Conservation (phyloP, 768 basidiomycete genomes). For the Tremella fuciformis region DNA sequence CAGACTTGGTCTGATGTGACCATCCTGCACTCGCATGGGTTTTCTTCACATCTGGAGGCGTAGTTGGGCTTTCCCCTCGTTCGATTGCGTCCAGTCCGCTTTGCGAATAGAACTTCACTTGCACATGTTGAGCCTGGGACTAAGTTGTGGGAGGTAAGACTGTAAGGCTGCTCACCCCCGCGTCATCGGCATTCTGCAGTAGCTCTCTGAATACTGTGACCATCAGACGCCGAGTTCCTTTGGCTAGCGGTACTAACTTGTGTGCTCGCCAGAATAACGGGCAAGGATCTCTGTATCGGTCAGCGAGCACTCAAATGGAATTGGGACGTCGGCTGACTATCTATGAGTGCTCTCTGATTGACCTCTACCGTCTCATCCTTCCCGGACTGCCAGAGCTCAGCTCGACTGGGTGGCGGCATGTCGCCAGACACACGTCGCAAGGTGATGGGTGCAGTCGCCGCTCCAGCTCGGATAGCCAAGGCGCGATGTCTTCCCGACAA, state of each 20-base stretch:
- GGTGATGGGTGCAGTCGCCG: not conserved
- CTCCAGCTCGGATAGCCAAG: no score
- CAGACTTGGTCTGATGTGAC: not conserved
- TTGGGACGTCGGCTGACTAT: constrained; percentile 59
- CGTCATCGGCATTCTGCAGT: constrained; percentile 94
- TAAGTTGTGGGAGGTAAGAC: constrained; percentile 1
- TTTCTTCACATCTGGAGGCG: constrained; percentile 64
- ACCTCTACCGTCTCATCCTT: constrained; percentile 59
- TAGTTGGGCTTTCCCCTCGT: constrained; percentile 25
- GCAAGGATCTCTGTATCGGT: constrained; percentile 64
- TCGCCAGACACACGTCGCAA: not conserved
- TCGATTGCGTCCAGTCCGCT: constrained; percentile 30
- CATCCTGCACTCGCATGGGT: constrained; percentile 58
- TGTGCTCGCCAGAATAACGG: constrained; percentile 91
- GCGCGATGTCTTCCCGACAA: no score
- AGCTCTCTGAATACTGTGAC: constrained; percentile 70
- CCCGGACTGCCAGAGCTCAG: constrained; percentile 36
- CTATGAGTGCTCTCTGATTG: constrained; percentile 92
- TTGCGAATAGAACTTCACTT: constrained; percentile 48
- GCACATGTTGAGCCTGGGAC: constrained; percentile 37
- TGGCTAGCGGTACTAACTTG: constrained; percentile 55
- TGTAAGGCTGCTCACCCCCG: constrained; percentile 53
- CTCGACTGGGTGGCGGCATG: constrained; percentile 41
- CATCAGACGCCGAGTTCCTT: constrained; percentile 5
- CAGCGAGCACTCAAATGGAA: not conserved